phyloP scores from a whole-genome alignment of 2,329 filamentous ascomycete genomes.

The Stemphylium lycopersici region DNA sequence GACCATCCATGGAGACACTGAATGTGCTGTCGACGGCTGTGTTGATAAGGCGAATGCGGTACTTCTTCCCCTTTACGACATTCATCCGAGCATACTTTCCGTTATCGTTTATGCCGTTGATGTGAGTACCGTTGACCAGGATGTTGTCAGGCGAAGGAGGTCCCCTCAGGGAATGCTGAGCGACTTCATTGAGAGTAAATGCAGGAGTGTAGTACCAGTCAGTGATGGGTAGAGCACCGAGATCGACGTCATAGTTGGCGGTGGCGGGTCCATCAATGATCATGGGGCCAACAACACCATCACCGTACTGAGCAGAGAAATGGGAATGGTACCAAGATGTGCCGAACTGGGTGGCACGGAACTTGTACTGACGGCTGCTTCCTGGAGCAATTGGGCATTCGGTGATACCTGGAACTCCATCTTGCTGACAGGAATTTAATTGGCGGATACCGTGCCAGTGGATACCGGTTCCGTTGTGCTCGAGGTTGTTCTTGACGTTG shows the following conservation, averaged over 20 bases:
- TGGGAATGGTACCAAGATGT: slow-evolving; percentile 55
- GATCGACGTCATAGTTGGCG: slow-evolving; percentile 62
- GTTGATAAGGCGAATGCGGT: slow-evolving; percentile 67
- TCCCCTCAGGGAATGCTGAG: slow-evolving; percentile 38
- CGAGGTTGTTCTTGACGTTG: slow-evolving; percentile 47
- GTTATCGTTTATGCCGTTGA: slow-evolving; percentile 48
- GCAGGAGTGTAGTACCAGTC: slow-evolving; percentile 65
- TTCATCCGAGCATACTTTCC: slow-evolving; percentile 45
- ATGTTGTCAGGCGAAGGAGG: slow-evolving; percentile 54
- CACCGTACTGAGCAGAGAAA: slow-evolving; percentile 52
- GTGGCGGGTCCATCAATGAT: slow-evolving; percentile 52
- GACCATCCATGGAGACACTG: slow-evolving; percentile 47
- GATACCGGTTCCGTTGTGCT: slow-evolving; percentile 57
- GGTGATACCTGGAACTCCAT: slow-evolving; percentile 59
- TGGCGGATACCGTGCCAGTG: slow-evolving; percentile 59
- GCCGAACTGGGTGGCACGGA: slow-evolving; percentile 58
- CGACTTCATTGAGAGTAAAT: slow-evolving; percentile 40
- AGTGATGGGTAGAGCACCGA: slow-evolving; percentile 64
- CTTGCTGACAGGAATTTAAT: slow-evolving; percentile 52
- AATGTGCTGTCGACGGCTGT: slow-evolving; percentile 46
- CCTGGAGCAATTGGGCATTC: slow-evolving; percentile 73
- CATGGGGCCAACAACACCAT: slow-evolving; percentile 51
- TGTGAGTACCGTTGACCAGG: slow-evolving; percentile 63
- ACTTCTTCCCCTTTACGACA: slow-evolving; percentile 56
- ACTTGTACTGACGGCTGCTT: slow-evolving; percentile 62